A percentile compares a stretch with the other conserved stretches of the same genome.
Evolutionary conservation across 176 grass and related monocot species (phyloP).

Genomic region (Raddia distichophylla): DNA sequence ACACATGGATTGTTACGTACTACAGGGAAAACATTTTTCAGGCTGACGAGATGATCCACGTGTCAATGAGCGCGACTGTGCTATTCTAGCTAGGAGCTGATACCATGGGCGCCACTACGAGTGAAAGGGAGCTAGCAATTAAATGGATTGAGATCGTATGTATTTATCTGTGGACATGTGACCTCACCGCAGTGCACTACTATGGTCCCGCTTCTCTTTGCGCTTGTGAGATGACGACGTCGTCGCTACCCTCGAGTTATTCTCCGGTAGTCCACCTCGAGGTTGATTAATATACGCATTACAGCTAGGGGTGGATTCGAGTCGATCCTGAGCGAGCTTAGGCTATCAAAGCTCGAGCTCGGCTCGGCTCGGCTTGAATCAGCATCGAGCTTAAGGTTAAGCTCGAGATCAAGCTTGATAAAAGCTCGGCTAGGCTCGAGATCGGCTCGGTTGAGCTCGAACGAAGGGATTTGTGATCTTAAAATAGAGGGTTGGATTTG

Average conservation of each 20-base stretch:
- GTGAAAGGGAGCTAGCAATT: not conserved
- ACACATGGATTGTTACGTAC: too few species aligned
- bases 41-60: not conserved
- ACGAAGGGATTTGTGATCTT: too few species aligned
- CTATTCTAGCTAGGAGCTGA: not conserved
- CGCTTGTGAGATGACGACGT: constrained; percentile 1
- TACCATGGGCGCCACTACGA: not conserved
- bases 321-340: too few species aligned
- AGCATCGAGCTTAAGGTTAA: too few species aligned
- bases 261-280: constrained; percentile 17
- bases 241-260: constrained; percentile 16
- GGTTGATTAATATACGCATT: constrained; percentile 20
- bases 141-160: not conserved
- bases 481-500: too few species aligned
- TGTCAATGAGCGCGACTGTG: not conserved
- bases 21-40: too few species aligned
- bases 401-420: too few species aligned
- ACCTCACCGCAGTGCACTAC: constrained; percentile 10
- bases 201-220: constrained; percentile 4
- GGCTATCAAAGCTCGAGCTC: too few species aligned
- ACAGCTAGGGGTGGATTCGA: too few species aligned
- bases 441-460: too few species aligned
- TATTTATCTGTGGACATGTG: not conserved
- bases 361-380: too few species aligned
- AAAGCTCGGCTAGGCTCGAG: too few species aligned